phyloP scores from a whole-genome alignment of 495 filamentous ascomycete genomes.

The Pyrenopolyporus hunteri region DNA sequence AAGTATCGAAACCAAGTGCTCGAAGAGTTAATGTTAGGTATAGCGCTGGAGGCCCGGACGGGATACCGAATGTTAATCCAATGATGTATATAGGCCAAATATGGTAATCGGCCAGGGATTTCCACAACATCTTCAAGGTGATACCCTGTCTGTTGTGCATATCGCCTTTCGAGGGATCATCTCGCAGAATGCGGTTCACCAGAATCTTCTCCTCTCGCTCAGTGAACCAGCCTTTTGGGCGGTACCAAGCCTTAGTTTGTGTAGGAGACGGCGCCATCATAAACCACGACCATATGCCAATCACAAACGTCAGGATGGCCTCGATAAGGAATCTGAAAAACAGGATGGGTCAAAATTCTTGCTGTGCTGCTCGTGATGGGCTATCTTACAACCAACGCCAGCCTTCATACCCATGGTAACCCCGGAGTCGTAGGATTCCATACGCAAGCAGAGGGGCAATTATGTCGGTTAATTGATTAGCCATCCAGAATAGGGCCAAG shows the following conservation, averaged over 20 bases:
- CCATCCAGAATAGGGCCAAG: constrained; percentile 4
- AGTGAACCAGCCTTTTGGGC: constrained; percentile 64
- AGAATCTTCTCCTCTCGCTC: constrained; percentile 63
- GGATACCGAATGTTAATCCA: not conserved
- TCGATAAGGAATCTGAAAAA: not conserved
- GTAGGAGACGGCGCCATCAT: constrained; percentile 57
- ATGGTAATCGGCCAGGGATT: not conserved
- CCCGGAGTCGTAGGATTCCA: not conserved
- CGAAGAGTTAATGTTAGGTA: constrained; percentile 3
- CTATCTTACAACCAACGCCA: not conserved
- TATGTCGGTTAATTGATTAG: not conserved
- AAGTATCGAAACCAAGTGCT: not conserved
- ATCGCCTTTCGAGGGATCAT: constrained; percentile 66
- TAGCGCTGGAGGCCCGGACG: not conserved
- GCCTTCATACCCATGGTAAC: constrained; percentile 1
- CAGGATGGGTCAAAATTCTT: not conserved
- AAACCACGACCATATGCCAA: constrained; percentile 58
- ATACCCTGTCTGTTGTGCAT: constrained; percentile 2
- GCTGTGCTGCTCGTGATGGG: not conserved
- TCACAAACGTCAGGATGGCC: constrained; percentile 45
- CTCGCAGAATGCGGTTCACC: constrained; percentile 65
- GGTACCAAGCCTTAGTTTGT: constrained; percentile 60
- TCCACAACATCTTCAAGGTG: not conserved
- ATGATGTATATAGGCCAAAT: not conserved
- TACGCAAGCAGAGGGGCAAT: not conserved